Evolutionary conservation across 2,329 filamentous ascomycete genomes (phyloP).

Genomic region (Sphaerulina vaccinii): DNA sequence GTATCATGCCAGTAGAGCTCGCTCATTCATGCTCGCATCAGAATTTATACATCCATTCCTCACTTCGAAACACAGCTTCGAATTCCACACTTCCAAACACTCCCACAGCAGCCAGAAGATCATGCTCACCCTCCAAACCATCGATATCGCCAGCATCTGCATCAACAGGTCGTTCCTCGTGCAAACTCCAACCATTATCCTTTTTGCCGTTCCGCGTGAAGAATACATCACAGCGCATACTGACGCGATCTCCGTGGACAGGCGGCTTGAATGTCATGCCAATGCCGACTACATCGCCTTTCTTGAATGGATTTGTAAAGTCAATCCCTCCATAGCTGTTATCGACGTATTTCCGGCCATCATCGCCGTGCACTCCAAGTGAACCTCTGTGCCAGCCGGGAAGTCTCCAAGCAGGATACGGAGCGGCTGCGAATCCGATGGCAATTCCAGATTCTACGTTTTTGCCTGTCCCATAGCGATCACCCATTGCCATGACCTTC

Average conservation of each 20-base stretch:
- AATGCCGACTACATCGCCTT: constrained; percentile 67
- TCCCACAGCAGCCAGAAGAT: constrained; percentile 69
- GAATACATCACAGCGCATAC: constrained; percentile 60
- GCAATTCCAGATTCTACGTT: constrained; percentile 57
- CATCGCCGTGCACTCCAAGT: constrained; percentile 75
- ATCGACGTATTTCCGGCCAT: constrained; percentile 72
- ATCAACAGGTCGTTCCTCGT: constrained; percentile 68
- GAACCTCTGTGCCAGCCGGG: constrained; percentile 79
- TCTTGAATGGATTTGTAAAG: constrained; percentile 64
- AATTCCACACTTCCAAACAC: constrained; percentile 67
- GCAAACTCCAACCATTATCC: constrained; percentile 66
- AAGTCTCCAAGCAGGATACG: constrained; percentile 74
- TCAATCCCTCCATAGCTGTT: constrained; percentile 70
- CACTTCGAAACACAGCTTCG: constrained; percentile 52
- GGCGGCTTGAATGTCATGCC: constrained; percentile 61
- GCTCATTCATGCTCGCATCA: too few relatives aligned
- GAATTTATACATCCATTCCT: constrained; percentile 35
- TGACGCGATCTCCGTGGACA: constrained; percentile 25
- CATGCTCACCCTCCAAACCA: constrained; percentile 64
- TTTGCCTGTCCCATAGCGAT: constrained; percentile 27
- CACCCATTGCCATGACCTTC: constrained; percentile 50
- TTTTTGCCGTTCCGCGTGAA: constrained; percentile 66
- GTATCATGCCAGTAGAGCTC: too few relatives aligned
- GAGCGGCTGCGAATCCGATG: constrained; percentile 69
- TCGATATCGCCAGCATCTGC: constrained; percentile 59